A percentile compares a stretch with the other conserved stretches of the same genome.
Evolutionary conservation across 768 basidiomycete species (phyloP).

Genomic region (Hygrocybe punicea): DNA sequence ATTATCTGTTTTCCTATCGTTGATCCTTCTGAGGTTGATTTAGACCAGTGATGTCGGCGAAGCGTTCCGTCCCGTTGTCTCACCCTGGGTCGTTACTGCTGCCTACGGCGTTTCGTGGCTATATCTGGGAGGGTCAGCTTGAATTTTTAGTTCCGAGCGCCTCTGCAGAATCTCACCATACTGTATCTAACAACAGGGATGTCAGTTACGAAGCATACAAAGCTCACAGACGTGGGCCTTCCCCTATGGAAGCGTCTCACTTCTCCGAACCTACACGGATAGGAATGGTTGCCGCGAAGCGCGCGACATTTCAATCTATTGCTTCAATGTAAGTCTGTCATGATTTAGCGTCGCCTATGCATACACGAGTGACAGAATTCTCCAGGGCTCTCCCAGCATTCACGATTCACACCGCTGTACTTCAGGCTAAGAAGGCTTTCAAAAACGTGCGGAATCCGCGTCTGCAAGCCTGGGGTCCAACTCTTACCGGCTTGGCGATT

Average conservation of each 20-base stretch:
- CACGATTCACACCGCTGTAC: constrained; percentile 81
- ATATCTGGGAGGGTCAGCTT: constrained; percentile 59
- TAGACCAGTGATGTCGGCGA: constrained; percentile 83
- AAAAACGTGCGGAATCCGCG: constrained; percentile 53
- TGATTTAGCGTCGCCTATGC: constrained; percentile 47
- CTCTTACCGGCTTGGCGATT: constrained; percentile 65
- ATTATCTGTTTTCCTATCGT: neutral
- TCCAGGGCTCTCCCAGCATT: constrained; percentile 76
- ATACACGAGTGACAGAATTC: constrained; percentile 9
- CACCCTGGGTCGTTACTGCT: constrained; percentile 65
- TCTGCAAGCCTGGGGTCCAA: constrained; percentile 72
- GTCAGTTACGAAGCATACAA: constrained; percentile 82
- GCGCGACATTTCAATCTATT: constrained; percentile 75
- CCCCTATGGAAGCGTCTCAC: constrained; percentile 60
- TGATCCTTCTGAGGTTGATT: constrained; percentile 16
- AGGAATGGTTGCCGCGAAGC: constrained; percentile 67
- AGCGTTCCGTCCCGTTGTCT: constrained; percentile 76
- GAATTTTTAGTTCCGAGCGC: neutral
- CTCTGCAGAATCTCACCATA: neutral
- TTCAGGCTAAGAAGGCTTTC: constrained; percentile 67
- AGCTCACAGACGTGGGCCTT: constrained; percentile 63
- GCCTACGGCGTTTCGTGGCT: constrained; percentile 82
- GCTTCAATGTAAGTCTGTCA: constrained; percentile 66
- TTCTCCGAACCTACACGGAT: constrained; percentile 69
- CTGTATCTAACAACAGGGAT: constrained; percentile 44